Evolutionary conservation across 768 basidiomycete genomes (phyloP), one percentile per base, ranked within the genome.

Genomic region (Tephrocybe sp.): DNA sequence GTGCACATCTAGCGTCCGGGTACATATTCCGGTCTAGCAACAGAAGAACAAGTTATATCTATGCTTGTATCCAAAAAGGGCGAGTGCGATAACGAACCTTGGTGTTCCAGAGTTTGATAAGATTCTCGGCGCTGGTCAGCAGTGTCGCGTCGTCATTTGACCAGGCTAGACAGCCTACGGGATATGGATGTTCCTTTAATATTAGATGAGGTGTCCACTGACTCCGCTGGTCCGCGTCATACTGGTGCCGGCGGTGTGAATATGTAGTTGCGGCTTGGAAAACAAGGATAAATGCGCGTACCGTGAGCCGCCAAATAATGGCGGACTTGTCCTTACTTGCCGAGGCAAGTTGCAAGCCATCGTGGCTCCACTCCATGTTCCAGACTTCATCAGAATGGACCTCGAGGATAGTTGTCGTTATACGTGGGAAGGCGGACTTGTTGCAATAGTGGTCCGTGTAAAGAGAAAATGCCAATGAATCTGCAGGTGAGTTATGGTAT

Each of bases 311-410:
- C 95, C 95, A 98, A 42, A 98, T 87, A 47, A 97, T 89, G 6
- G 89, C 93, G 4, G 79, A 77, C 70, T 81, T 83, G 68, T 98
- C 96, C 66, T 82, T 90, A 48, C 94, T 88, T 30, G 88, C 89
- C 56, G 86, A 94, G 25, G 95, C 97, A 42, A 99, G 74, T 59
- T 79, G 85, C 41, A 69, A 67, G 2, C 97, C 97, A 63, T 87
- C 85, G 59, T 90, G 91, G 67, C 93, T 96, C 95, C 95, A 99
- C 64, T 87, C 88, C 51, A 98, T 68, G 62, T 89, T 85, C 95
- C 96, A 98, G 35, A 99, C 94, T 65, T 99, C 93, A 63, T 98
- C 92, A 9, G 75, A 79, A 67, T 98, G 96, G 25, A 86, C 90
- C 37, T 85, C 80, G 51, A 98, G 72, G 44, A 94, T 86, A 21